These are phyloP conservation scores for Thinopyrum obtusiflorum DNA, from an alignment of 202 grass and related monocot species.

Conservation along the genomic window DNA sequence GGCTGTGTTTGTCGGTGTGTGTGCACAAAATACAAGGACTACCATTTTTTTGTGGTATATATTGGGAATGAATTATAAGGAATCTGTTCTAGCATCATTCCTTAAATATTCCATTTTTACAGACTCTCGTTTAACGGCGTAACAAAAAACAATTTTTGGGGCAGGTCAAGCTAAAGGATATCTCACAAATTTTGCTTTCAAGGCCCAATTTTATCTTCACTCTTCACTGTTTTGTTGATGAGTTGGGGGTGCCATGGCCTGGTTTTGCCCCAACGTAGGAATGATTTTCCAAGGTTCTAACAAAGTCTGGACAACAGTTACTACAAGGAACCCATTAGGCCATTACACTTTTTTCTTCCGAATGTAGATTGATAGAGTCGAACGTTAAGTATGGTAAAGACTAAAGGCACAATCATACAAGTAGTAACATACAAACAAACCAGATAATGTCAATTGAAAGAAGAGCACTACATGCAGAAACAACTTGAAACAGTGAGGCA, in stretches of 20 bases:
- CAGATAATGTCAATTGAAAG: neutral
- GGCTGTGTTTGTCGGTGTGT: neutral
- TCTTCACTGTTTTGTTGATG: neutral
- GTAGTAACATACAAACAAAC: neutral
- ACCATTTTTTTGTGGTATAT: neutral
- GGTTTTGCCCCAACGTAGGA: neutral
- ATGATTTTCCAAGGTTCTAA: neutral
- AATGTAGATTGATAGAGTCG: neutral
- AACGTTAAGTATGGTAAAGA: neutral
- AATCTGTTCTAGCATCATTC: neutral
- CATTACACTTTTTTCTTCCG: neutral
- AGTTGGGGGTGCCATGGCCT: neutral
- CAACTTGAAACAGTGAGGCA: conserved; percentile 22
- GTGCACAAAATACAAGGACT: neutral
- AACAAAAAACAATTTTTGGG: neutral
- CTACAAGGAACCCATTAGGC: neutral
- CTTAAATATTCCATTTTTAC: neutral
- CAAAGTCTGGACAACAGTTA: neutral
- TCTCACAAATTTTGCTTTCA: neutral
- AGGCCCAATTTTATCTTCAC: neutral
- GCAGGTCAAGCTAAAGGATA: neutral
- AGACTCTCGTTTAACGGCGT: neutral
- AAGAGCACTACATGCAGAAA: neutral
- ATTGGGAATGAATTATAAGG: neutral
- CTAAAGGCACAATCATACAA: neutral